Percentiles rank a stretch among this genome's conserved stretches.
Conservation (phyloP, 768 basidiomycete genomes). For the Pulveroboletus sp. region DNA sequence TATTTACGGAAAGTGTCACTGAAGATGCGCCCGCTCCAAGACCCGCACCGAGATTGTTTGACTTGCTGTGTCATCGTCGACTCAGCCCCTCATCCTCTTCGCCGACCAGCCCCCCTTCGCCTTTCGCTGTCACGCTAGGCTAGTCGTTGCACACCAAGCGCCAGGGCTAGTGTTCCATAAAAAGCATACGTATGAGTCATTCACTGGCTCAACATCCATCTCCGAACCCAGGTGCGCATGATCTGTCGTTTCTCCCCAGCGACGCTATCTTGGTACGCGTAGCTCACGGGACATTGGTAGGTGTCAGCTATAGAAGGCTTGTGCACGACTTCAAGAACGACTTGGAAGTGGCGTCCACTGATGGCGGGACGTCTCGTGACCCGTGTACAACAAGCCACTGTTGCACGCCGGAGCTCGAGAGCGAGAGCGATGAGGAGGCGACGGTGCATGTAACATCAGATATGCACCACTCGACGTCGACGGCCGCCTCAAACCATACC, state of each 20-base stretch:
- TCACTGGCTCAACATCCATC: conserved; percentile 2
- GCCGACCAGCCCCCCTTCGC: background rate
- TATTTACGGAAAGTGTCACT: background rate
- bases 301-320: background rate
- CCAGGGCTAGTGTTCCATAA: background rate
- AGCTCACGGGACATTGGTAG: conserved; percentile 13
- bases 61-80: background rate
- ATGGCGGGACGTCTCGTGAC: background rate
- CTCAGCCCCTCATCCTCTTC: background rate
- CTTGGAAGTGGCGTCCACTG: background rate
- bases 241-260: background rate
- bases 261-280: background rate
- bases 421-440: conserved; percentile 14
- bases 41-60: background rate
- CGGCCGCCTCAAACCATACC: background rate
- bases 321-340: conserved; percentile 10
- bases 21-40: too few species aligned
- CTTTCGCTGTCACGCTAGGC: background rate
- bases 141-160: background rate
- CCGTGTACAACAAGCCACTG: background rate
- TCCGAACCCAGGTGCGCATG: conserved; percentile 10
- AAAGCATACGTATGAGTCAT: conserved; percentile 7
- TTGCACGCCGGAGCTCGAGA: conserved; percentile 4
- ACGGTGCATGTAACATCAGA: background rate
- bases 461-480: background rate